Percentiles rank a stretch among this genome's conserved stretches.
phyloP scores from a whole-genome alignment of 1,284 basidiomycete species.

The Thecaphora frezii region DNA sequence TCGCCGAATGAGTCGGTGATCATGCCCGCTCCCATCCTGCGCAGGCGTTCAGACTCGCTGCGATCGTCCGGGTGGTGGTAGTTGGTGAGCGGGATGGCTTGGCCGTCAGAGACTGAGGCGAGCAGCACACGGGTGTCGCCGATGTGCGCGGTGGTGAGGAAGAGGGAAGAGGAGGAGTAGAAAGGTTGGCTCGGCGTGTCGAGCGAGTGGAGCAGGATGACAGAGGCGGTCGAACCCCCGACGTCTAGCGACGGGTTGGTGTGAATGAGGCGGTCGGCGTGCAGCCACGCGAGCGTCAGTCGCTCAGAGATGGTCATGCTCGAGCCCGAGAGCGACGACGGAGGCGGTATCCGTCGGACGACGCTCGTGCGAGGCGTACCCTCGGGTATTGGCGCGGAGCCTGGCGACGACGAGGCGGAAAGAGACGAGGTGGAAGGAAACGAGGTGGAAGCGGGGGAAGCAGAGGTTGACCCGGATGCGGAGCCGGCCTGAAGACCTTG shows the following conservation, averaged over 20 bases:
- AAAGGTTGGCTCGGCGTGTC: constrained; percentile 66
- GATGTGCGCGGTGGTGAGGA: constrained; percentile 80
- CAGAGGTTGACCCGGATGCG: no score
- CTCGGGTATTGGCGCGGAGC: background rate
- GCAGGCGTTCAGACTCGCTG: constrained; percentile 78
- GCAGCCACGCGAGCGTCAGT: constrained; percentile 53
- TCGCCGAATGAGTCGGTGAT: constrained; percentile 96
- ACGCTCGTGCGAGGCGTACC: constrained; percentile 1
- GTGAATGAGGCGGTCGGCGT: constrained; percentile 52
- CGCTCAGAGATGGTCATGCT: constrained; percentile 51
- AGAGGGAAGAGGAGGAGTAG: constrained; percentile 56
- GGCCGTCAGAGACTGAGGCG: constrained; percentile 73
- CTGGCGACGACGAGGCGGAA: no score
- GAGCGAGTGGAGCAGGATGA: constrained; percentile 83
- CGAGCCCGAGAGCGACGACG: constrained; percentile 31
- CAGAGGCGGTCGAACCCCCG: constrained; percentile 83
- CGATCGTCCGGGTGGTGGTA: constrained; percentile 85
- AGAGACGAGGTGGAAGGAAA: no score
- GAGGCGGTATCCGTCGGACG: constrained; percentile 37
- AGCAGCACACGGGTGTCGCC: constrained; percentile 81
- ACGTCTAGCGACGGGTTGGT: constrained; percentile 34
- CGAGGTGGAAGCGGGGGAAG: background rate
- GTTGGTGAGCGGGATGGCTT: constrained; percentile 69
- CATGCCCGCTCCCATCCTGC: constrained; percentile 82
- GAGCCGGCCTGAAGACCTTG: no score